Conservation (phyloP, 2,329 filamentous ascomycete species). For the Neoscytalidium dimidiatum region DNA sequence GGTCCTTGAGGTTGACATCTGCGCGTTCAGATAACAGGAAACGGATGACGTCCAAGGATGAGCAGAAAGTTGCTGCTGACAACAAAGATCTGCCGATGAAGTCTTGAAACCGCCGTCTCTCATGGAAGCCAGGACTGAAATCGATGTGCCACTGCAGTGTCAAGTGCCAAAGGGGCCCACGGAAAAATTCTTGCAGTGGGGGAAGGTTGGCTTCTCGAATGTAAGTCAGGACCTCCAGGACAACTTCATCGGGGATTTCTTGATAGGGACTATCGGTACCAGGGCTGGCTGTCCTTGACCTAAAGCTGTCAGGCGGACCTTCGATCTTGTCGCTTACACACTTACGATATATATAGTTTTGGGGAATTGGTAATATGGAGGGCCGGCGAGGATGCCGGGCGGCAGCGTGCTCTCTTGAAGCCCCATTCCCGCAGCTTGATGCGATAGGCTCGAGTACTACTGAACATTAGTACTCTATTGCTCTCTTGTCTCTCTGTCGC, state of each 20-base stretch:
- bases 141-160: background rate
- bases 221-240: background rate
- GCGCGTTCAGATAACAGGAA: background rate
- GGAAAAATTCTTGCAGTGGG: background rate
- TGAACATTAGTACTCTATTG: background rate
- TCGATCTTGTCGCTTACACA: background rate
- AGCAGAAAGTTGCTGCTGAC: background rate
- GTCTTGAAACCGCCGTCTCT: background rate
- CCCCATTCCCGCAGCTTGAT: conserved; percentile 15
- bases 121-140: background rate
- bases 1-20: background rate
- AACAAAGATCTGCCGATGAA: background rate
- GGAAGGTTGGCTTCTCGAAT: background rate
- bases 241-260: background rate
- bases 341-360: background rate
- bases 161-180: background rate
- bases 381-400: background rate
- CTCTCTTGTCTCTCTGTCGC: too few species aligned
- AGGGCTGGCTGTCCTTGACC: background rate
- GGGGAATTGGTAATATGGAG: too few species aligned
- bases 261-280: too few species aligned
- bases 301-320: background rate
- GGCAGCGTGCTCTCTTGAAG: background rate
- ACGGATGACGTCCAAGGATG: background rate
- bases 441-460: conserved; percentile 9